Evolutionary conservation across 495 filamentous ascomycete species (phyloP).

Genomic region (Penicillium argentinense): DNA sequence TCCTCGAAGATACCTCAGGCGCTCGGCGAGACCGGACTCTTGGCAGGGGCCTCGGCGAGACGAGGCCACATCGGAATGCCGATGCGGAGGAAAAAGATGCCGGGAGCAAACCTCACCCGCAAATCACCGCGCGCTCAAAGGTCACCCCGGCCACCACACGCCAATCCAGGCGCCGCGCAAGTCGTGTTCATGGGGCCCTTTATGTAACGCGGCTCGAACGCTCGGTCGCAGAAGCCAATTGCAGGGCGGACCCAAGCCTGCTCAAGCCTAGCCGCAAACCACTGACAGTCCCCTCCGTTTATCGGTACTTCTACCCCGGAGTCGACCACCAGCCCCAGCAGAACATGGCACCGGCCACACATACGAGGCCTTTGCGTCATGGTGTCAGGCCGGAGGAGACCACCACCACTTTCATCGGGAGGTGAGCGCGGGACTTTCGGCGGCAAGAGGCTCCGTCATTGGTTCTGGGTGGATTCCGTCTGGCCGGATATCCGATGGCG

Average conservation of each 20-base stretch:
- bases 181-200: background rate
- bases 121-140: slow-evolving; percentile 13
- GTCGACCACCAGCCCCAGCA: slow-evolving; percentile 4
- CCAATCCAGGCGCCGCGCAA: background rate
- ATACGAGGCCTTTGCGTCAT: slow-evolving; percentile 11
- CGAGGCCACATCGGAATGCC: slow-evolving; percentile 20
- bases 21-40: slow-evolving; percentile 23
- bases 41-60: slow-evolving; percentile 2
- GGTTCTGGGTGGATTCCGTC: slow-evolving; percentile 5
- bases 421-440: slow-evolving; percentile 24
- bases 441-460: slow-evolving; percentile 16
- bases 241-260: background rate
- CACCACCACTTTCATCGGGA: slow-evolving; percentile 17
- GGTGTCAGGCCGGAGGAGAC: slow-evolving; percentile 1
- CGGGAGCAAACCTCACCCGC: slow-evolving; percentile 17
- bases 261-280: background rate
- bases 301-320: slow-evolving; percentile 28
- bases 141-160: slow-evolving; percentile 1
- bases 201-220: slow-evolving; percentile 2
- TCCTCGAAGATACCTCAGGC: too few species aligned
- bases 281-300: slow-evolving; percentile 17
- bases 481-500: slow-evolving; percentile 19
- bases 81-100: slow-evolving; percentile 23
- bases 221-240: background rate
- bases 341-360: background rate